Percentiles rank a stretch among this genome's conserved stretches.
Conservation (phyloP, 306 rosid species). For the Quercus bicolor region DNA sequence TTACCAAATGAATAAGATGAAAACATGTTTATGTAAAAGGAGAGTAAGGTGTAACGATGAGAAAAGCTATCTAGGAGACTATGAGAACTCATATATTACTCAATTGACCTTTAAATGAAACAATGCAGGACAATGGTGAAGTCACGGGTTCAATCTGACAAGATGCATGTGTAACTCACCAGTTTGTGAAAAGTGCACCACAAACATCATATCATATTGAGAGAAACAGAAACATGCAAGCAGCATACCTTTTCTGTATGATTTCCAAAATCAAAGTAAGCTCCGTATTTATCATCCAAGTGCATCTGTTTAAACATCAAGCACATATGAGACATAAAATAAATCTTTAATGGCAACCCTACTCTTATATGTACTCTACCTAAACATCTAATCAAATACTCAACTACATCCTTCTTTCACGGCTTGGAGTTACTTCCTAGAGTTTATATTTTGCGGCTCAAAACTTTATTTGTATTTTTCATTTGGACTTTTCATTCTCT, state of each 20-base stretch:
- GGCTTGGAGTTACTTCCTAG: background rate
- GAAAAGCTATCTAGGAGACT: no score
- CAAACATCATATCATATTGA: background rate
- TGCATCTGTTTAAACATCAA: constrained; percentile 71
- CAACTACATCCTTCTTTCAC: background rate
- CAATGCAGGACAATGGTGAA: no score
- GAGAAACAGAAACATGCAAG: background rate
- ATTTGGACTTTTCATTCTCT: background rate
- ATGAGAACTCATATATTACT: no score
- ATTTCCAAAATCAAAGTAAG: constrained; percentile 88
- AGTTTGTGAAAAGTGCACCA: background rate
- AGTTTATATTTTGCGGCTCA: background rate
- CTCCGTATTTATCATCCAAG: constrained; percentile 61
- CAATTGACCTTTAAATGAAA: no score
- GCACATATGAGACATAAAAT: constrained; percentile 23
- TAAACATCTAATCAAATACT: constrained; percentile 7
- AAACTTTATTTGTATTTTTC: background rate
- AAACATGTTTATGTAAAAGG: background rate
- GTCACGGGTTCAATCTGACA: no score
- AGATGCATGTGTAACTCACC: no score
- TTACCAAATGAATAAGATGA: background rate
- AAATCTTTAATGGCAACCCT: constrained; percentile 4
- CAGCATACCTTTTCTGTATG: constrained; percentile 87
- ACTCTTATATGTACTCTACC: background rate
- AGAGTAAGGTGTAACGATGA: no score